Conservation (phyloP, 768 basidiomycete genomes). For the Lactarius psammicola region DNA sequence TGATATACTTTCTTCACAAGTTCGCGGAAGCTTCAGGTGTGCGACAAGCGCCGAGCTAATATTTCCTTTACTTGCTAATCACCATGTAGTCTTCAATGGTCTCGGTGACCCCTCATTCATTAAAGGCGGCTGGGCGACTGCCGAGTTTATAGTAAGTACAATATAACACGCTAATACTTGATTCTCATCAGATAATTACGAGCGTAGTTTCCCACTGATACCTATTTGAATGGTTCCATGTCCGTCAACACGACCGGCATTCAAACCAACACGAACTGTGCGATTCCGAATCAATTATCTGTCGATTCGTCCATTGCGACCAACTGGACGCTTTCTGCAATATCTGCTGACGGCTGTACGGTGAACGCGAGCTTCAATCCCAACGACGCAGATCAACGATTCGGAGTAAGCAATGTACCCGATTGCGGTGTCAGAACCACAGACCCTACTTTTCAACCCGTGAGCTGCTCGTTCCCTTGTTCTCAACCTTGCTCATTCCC, state of each 20-base stretch:
- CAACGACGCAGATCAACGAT: slow-evolving; percentile 44
- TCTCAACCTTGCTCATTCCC: neutral
- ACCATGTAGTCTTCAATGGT: slow-evolving; percentile 41
- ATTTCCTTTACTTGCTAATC: slow-evolving; percentile 36
- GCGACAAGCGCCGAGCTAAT: neutral
- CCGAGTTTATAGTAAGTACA: slow-evolving; percentile 47
- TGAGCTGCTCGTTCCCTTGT: neutral
- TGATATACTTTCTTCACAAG: slow-evolving; percentile 10
- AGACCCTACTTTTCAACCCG: slow-evolving; percentile 45
- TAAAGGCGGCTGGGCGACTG: slow-evolving; percentile 49
- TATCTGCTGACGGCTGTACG: slow-evolving; percentile 50
- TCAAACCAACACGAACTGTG: slow-evolving; percentile 48
- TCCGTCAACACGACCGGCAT: slow-evolving; percentile 52
- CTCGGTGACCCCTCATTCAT: slow-evolving; percentile 64
- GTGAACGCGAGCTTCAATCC: slow-evolving; percentile 40
- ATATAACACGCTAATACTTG: neutral
- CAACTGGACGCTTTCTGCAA: slow-evolving; percentile 44
- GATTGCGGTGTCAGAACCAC: slow-evolving; percentile 36
- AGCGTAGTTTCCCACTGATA: slow-evolving; percentile 43
- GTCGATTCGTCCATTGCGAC: slow-evolving; percentile 32
- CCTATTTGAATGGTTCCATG: slow-evolving; percentile 53
- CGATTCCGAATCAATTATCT: slow-evolving; percentile 35
- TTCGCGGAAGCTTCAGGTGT: slow-evolving; percentile 27
- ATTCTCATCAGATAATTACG: neutral
- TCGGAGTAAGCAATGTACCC: slow-evolving; percentile 45